Conservation (phyloP, 768 basidiomycete genomes). For the Lactarius akahatsu region DNA sequence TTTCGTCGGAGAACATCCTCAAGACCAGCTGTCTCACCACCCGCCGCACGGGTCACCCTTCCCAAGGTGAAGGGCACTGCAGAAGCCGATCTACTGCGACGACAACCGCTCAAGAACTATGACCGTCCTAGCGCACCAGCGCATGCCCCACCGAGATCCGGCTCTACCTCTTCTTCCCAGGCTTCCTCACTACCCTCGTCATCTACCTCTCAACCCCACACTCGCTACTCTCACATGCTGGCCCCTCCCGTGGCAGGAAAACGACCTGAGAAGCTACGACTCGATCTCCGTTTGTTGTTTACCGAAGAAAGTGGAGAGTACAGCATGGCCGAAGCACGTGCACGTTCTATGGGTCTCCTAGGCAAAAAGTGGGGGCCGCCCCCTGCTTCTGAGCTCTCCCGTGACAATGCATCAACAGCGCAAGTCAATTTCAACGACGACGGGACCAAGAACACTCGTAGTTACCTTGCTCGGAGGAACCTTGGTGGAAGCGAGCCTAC, state of each 20-base stretch:
- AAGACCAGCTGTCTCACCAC: constrained; percentile 13
- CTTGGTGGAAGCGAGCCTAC: constrained; percentile 65
- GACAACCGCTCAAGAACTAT: constrained; percentile 28
- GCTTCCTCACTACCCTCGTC: constrained; percentile 32
- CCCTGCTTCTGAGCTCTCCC: constrained; percentile 39
- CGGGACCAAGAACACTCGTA: constrained; percentile 43
- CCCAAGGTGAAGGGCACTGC: constrained; percentile 27
- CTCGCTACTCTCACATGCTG: constrained; percentile 70
- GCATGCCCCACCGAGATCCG: constrained; percentile 33
- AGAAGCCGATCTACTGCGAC: constrained; percentile 27
- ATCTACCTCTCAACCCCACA: constrained; percentile 23
- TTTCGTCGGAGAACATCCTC: constrained; percentile 47
- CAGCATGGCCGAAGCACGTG: constrained; percentile 80
- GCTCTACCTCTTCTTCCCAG: constrained; percentile 30
- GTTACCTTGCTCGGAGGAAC: constrained; percentile 46
- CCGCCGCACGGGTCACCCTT: constrained; percentile 15
- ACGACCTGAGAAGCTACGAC: constrained; percentile 68
- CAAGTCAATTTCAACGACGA: constrained; percentile 63
- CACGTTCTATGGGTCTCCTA: constrained; percentile 76
- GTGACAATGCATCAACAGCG: constrained; percentile 20
- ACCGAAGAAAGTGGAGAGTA: constrained; percentile 81
- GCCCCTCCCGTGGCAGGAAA: constrained; percentile 66
- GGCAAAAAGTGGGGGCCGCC: constrained; percentile 85
- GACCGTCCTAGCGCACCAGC: constrained; percentile 5
- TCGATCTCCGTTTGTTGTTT: constrained; percentile 67